Conservation (phyloP, 495 filamentous ascomycete genomes). For the Penicillium crystallinum region DNA sequence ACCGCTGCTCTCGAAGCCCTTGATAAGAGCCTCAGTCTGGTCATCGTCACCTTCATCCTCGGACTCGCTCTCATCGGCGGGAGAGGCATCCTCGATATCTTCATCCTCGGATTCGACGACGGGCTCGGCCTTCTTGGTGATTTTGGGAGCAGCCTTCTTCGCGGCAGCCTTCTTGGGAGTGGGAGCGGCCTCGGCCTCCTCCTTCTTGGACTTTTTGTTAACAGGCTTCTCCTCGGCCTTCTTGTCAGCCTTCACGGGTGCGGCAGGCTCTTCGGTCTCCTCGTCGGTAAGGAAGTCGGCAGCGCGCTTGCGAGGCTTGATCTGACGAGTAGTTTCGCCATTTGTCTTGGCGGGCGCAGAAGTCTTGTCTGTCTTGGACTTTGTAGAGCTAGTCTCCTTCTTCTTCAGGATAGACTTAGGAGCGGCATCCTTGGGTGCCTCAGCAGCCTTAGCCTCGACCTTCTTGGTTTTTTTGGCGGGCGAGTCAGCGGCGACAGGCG, state of each 20-base stretch:
- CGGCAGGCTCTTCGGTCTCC: slow-evolving; percentile 29
- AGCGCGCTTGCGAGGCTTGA: slow-evolving; percentile 51
- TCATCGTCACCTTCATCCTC: slow-evolving; percentile 51
- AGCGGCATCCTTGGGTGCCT: slow-evolving; percentile 21
- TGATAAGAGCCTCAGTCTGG: slow-evolving; percentile 64
- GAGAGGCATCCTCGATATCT: slow-evolving; percentile 18
- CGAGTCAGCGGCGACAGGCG: slow-evolving; percentile 46
- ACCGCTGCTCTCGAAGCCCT: slow-evolving; percentile 76
- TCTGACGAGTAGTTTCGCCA: slow-evolving; percentile 31
- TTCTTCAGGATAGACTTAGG: slow-evolving; percentile 40
- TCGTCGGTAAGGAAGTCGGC: slow-evolving; percentile 48
- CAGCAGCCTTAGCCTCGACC: slow-evolving; percentile 31
- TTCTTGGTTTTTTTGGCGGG: slow-evolving; percentile 57
- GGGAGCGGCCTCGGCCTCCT: slow-evolving; percentile 22
- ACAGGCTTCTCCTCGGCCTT: slow-evolving; percentile 21
- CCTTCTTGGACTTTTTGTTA: slow-evolving; percentile 41
- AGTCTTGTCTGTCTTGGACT: slow-evolving; percentile 22
- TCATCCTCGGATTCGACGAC: slow-evolving; percentile 21
- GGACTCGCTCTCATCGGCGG: slow-evolving; percentile 24
- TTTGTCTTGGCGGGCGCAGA: slow-evolving; percentile 28
- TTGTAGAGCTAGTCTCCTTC: slow-evolving; percentile 20
- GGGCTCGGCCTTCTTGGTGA: slow-evolving; percentile 19
- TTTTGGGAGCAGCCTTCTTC: slow-evolving; percentile 21
- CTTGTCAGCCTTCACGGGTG: slow-evolving; percentile 20
- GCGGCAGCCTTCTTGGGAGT: slow-evolving; percentile 33